These are phyloP conservation scores for Sungouiozyma intestinalis DNA, from an alignment of 805 yeast species.

Conservation along the genomic window DNA sequence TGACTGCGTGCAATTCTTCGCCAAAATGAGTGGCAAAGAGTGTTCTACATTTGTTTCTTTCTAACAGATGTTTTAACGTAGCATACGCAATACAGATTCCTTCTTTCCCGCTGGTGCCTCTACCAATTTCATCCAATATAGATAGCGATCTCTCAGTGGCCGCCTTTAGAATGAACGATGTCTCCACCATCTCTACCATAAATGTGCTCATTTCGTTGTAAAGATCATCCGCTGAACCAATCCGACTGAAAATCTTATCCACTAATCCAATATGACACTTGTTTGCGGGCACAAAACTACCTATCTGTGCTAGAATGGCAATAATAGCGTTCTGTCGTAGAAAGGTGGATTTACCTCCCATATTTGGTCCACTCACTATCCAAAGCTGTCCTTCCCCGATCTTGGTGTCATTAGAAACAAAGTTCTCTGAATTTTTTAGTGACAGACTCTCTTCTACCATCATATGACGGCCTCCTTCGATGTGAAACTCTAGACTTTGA, in stretches of 20 bases:
- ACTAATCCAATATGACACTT: slow-evolving; percentile 58
- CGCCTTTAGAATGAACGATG: slow-evolving; percentile 53
- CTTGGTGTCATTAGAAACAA: slow-evolving; percentile 27
- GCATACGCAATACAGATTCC: slow-evolving; percentile 83
- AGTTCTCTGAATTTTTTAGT: slow-evolving; percentile 30
- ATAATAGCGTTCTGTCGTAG: slow-evolving; percentile 63
- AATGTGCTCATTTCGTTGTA: slow-evolving; percentile 76
- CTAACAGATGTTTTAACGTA: slow-evolving; percentile 45
- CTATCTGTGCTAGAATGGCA: slow-evolving; percentile 62
- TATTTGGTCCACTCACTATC: slow-evolving; percentile 82
- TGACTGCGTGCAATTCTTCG: slow-evolving; percentile 31
- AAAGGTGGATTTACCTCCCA: slow-evolving; percentile 79
- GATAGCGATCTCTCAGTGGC: slow-evolving; percentile 64
- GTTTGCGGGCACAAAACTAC: slow-evolving; percentile 61
- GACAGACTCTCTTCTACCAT: slow-evolving; percentile 73
- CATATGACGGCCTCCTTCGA: slow-evolving; percentile 66
- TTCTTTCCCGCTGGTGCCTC: slow-evolving; percentile 80
- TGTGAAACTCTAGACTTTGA: slow-evolving; percentile 36
- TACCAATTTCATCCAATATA: slow-evolving; percentile 77
- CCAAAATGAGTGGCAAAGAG: slow-evolving; percentile 90
- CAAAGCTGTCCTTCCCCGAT: slow-evolving; percentile 30
- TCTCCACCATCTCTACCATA: slow-evolving; percentile 88
- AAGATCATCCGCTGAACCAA: slow-evolving; percentile 79
- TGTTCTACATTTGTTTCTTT: slow-evolving; percentile 51
- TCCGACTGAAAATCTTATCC: slow-evolving; percentile 68